Evolutionary conservation across 257 asterid genomes (phyloP).

Genomic region (Craterostigma plantagineum): DNA sequence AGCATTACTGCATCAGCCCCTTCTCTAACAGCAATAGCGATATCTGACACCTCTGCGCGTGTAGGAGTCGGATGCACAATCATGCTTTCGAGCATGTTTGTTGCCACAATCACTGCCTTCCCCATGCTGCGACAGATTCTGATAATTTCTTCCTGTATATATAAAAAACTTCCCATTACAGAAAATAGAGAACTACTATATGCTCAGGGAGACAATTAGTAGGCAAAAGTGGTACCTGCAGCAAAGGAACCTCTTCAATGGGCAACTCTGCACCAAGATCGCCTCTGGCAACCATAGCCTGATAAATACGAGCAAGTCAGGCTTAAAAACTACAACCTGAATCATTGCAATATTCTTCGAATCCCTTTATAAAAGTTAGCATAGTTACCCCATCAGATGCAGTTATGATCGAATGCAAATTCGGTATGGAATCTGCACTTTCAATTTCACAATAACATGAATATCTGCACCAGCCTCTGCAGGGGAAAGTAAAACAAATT

Average conservation of each 20-base stretch:
- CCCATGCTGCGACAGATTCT: slow-evolving; percentile 90
- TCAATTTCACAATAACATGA: slow-evolving; percentile 84
- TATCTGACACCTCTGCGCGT: slow-evolving; percentile 98
- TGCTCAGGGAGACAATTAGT: no score
- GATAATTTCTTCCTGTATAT: slow-evolving; percentile 79
- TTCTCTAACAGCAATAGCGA: slow-evolving; percentile 87
- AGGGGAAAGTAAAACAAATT: slow-evolving; percentile 5
- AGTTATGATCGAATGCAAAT: slow-evolving; percentile 76
- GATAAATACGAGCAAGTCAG: slow-evolving; percentile 8
- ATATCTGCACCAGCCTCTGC: slow-evolving; percentile 78
- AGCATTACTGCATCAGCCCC: slow-evolving; percentile 99
- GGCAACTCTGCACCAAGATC: slow-evolving; percentile 99
- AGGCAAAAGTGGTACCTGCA: slow-evolving; percentile 39
- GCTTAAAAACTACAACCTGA: not conserved
- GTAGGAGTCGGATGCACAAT: slow-evolving; percentile 96
- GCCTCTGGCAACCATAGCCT: slow-evolving; percentile 99
- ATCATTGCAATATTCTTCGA: no score
- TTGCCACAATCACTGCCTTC: slow-evolving; percentile 95
- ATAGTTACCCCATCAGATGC: slow-evolving; percentile 91
- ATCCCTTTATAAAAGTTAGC: no score
- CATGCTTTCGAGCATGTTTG: slow-evolving; percentile 99
- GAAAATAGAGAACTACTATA: no score
- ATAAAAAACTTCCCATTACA: slow-evolving; percentile 4
- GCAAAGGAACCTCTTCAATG: slow-evolving; percentile 89
- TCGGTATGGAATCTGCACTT: slow-evolving; percentile 93